These are phyloP conservation scores for Elasticomyces elasticus DNA, from an alignment of 495 filamentous ascomycete genomes.

Conservation along the genomic window DNA sequence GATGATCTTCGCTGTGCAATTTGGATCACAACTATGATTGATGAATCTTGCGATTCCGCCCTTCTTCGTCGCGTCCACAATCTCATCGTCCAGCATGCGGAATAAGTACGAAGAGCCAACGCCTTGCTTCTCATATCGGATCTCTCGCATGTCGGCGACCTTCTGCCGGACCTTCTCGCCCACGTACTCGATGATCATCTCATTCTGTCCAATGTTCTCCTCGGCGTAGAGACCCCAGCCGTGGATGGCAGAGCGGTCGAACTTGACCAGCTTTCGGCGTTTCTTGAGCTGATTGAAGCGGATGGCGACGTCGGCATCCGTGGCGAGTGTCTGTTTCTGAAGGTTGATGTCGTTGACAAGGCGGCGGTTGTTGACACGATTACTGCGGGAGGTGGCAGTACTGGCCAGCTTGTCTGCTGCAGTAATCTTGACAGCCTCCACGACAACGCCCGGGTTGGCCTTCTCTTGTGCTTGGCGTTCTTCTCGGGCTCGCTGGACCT, in stretches of 20 bases:
- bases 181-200: constrained; percentile 99
- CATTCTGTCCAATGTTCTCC: constrained; percentile 91
- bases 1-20: constrained; percentile 99
- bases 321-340: constrained; percentile 67
- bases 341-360: constrained; percentile 89
- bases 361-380: constrained; percentile 88
- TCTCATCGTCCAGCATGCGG: constrained; percentile 92
- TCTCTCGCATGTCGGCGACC: constrained; percentile 89
- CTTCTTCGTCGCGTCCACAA: constrained; percentile 96
- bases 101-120: constrained; percentile 97
- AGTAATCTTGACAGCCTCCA: constrained; percentile 56
- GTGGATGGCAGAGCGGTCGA: constrained; percentile 94
- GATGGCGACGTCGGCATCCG: constrained; percentile 43
- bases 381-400: constrained; percentile 72
- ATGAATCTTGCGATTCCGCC: constrained; percentile 97
- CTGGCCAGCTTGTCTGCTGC: constrained; percentile 69
- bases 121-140: constrained; percentile 84
- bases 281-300: constrained; percentile 99
- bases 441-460: constrained; percentile 55
- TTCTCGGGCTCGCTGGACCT: constrained; percentile 79
- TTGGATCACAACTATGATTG: constrained; percentile 96
- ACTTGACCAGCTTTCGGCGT: constrained; percentile 97
- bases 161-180: constrained; percentile 94
- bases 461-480: constrained; percentile 74
- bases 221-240: constrained; percentile 98